Evolutionary conservation across 2,329 filamentous ascomycete species (phyloP), one percentile per base, ranked within the genome.

Genomic region (Exophiala sp.): DNA sequence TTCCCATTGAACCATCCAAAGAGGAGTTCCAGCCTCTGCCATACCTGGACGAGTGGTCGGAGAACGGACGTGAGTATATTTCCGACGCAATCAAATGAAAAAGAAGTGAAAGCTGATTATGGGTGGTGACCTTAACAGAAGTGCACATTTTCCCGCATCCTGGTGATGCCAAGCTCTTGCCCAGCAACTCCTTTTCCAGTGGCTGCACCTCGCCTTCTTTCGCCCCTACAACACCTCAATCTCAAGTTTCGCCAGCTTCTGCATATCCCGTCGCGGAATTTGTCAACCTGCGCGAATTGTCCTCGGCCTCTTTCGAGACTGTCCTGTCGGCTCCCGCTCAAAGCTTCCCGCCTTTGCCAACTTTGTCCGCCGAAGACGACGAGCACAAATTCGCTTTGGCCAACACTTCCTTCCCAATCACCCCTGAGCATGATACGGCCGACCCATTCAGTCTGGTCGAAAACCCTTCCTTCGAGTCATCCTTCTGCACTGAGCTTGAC

Each of bases 211-310:
- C 62, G 21, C 62, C 62, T 20, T 52, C 57, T 14, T 39, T 63
- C 9, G 43, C 48, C 32, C 61, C 61, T 32, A 55, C 62, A 16
- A 59, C 61, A 33, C 63, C 61, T 18, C 57, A 58, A 46, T 62
- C 62, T 21, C 61, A 61, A 51, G 49, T 64, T 69, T 59, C 65
- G 63, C 78, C 81, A 24, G n/a, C 41, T 65, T 84, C 88, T 52
- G 76, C 86, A 68, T 66, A 78, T 81, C 62, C 62, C 11, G 86
- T 90, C 70, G 80, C 90, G 63, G 86, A 90, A 73, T 95, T 94
- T 71, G 96, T 92, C 72, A 91, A 96, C 68, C 91, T 92, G 33
- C 86, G 91, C 67, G 89, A 95, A 68, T 76, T 96, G 60, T 95
- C 88, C 16, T 89, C 96, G 33, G 76, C 76, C 56, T 68, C 75